Evolutionary conservation across 1,139 yeast genomes (phyloP).

Genomic region (Oligophagozyma castellii): DNA sequence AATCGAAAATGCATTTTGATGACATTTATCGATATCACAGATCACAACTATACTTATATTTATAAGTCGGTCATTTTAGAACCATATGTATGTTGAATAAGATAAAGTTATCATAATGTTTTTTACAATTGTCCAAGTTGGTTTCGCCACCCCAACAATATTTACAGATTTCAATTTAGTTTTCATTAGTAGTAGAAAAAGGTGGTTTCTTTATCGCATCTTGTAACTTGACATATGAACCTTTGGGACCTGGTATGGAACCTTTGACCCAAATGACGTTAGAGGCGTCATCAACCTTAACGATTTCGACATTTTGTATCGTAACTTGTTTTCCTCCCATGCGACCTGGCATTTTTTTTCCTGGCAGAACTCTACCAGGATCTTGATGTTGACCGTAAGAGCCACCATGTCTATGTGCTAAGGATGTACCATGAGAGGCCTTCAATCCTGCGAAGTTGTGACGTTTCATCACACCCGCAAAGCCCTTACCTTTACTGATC

Average conservation of each 20-base stretch:
- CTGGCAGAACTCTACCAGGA: constrained; percentile 94
- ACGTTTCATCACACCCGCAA: constrained; percentile 97
- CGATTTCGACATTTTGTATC: constrained; percentile 58
- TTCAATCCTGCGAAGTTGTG: constrained; percentile 82
- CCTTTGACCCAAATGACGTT: constrained; percentile 82
- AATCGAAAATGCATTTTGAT: no score
- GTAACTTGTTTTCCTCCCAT: constrained; percentile 77
- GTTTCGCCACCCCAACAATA: no score
- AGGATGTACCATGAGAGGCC: constrained; percentile 94
- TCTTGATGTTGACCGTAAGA: constrained; percentile 91
- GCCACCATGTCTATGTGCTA: constrained; percentile 93
- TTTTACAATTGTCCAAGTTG: no score
- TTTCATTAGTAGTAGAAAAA: no score
- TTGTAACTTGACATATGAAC: constrained; percentile 56
- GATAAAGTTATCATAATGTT: no score
- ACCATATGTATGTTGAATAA: no score
- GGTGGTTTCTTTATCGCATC: constrained; percentile 57
- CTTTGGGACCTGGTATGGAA: constrained; percentile 81
- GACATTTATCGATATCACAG: no score
- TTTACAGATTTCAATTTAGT: no score
- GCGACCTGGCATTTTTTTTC: constrained; percentile 97
- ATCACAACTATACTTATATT: no score
- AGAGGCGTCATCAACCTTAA: constrained; percentile 66
- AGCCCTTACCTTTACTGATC: constrained; percentile 86
- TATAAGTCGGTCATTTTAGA: no score